A percentile compares a stretch with the other conserved stretches of the same genome.
Evolutionary conservation across 2,329 filamentous ascomycete genomes (phyloP).

Genomic region (Pseudogymnoascus sp.): DNA sequence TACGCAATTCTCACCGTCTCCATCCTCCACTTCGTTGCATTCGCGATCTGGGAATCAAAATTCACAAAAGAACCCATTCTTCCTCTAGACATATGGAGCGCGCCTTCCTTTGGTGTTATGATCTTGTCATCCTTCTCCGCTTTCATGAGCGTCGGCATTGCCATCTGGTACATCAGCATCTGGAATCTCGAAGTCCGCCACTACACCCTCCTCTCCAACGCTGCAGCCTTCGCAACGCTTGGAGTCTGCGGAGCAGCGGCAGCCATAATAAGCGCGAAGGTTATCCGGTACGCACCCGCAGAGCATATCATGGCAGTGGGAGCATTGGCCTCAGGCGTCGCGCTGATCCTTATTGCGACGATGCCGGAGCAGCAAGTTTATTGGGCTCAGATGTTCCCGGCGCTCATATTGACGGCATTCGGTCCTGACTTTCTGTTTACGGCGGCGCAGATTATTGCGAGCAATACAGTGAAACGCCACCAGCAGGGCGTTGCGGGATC

Average conservation of each 20-base stretch:
- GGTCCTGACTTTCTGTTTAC: slow-evolving; percentile 44
- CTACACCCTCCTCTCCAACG: background rate
- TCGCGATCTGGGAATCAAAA: slow-evolving; percentile 16
- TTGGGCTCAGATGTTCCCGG: background rate
- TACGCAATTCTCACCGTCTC: slow-evolving; percentile 14
- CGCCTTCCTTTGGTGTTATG: slow-evolving; percentile 17
- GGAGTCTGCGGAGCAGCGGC: background rate
- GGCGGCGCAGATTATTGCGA: slow-evolving; percentile 44
- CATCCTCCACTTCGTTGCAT: slow-evolving; percentile 12
- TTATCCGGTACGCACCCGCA: background rate
- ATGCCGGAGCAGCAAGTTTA: slow-evolving; percentile 16
- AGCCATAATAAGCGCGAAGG: background rate
- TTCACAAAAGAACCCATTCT: slow-evolving; percentile 17
- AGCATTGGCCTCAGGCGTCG: background rate
- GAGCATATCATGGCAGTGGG: background rate
- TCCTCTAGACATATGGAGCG: slow-evolving; percentile 20
- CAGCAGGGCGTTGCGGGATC: slow-evolving; percentile 44
- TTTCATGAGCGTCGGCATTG: slow-evolving; percentile 14
- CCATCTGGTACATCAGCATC: background rate
- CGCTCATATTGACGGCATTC: slow-evolving; percentile 22
- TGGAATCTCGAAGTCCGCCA: background rate
- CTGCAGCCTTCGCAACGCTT: background rate
- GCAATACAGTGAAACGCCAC: slow-evolving; percentile 38
- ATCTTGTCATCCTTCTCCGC: slow-evolving; percentile 15
- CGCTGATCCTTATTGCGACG: slow-evolving; percentile 17